Base-by-base conservation (phyloP, 495 filamentous ascomycete genomes). In the Chlorociboria aeruginascens region DNA sequence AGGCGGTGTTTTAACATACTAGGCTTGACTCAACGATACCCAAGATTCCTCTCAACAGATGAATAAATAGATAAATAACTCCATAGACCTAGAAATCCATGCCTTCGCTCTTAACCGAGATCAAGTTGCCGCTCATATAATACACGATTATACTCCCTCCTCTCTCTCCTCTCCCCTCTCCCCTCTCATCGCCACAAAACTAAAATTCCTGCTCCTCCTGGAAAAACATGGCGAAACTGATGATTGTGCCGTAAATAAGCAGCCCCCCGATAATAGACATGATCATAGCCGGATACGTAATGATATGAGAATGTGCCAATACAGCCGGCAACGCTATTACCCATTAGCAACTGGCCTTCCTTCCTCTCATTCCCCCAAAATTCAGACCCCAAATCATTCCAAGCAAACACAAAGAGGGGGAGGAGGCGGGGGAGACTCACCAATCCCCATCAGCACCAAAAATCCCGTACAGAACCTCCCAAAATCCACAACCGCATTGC, bases 141-240 rank as follows among this genome's bases (percentile, higher is more conserved):
- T 12, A 25, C 20, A 32, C 9, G 41, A 32, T 28, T 9, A n/a
- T 30, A 32, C 17, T 20, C 30, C 42, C 8, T 8, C 37, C 31
- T 13, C 33, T 38, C 14, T 25, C 36, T 38, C 29, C 16, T 32
- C 16, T 28, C 33, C 34, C 32, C 45, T 48, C 29, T 13, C 37
- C n/a, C 28, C 8, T 6, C 25, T 28, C 43, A 2, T 31, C 10
- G 28, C 9, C 43, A 4, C 32, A 25, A n/a, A 37, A 13, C 37
- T 61, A 76, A 43, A 76, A 98, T 55, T 95, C 92, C 53, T 89
- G 78, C 68, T 96, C 86, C 63, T 96, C 88, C 63, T 88, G 81
- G 74, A 99, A 99, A 69, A 97, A 97, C 86, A 93, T 86, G 34
- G 78, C 82, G 67, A 99, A 99, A 63, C 81, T 88, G 62, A 97